Evolutionary conservation across 192 early-diverging fungal genomes (phyloP).

Genomic region (Backusella morwellensis): DNA sequence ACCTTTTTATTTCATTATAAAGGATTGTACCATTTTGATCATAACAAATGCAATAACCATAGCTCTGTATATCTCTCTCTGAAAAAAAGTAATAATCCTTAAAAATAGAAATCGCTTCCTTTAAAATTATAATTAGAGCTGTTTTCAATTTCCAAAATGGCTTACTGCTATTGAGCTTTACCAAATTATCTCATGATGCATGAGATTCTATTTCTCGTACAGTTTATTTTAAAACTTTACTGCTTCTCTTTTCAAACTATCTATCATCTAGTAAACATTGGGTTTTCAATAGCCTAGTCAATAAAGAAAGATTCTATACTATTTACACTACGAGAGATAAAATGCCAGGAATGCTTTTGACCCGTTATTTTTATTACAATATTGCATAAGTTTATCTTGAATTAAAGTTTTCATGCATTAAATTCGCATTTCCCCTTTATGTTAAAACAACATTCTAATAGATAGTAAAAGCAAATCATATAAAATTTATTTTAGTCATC

Average conservation of each 20-base stretch:
- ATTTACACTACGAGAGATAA: neutral
- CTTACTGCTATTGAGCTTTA: neutral
- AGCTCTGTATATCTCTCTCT: neutral
- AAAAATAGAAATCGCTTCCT: neutral
- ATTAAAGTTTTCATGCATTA: too few species aligned
- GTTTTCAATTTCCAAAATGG: neutral
- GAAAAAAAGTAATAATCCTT: neutral
- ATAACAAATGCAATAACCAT: neutral
- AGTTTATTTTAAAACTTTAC: neutral
- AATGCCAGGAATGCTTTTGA: neutral
- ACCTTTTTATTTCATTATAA: too few species aligned
- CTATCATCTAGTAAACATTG: neutral
- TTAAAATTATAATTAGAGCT: neutral
- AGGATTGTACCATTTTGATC: too few species aligned
- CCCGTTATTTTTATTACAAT: neutral
- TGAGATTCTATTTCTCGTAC: neutral
- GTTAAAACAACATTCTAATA: neutral
- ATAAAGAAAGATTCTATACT: neutral
- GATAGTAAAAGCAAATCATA: neutral
- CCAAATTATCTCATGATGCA: neutral
- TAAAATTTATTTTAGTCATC: slow-evolving; percentile 5
- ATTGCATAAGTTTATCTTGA: neutral
- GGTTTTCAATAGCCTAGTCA: neutral
- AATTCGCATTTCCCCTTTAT: too few species aligned
- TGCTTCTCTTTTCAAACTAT: neutral